Conservation (phyloP, 1,284 basidiomycete species). For the Ceratobasidium sp. region DNA sequence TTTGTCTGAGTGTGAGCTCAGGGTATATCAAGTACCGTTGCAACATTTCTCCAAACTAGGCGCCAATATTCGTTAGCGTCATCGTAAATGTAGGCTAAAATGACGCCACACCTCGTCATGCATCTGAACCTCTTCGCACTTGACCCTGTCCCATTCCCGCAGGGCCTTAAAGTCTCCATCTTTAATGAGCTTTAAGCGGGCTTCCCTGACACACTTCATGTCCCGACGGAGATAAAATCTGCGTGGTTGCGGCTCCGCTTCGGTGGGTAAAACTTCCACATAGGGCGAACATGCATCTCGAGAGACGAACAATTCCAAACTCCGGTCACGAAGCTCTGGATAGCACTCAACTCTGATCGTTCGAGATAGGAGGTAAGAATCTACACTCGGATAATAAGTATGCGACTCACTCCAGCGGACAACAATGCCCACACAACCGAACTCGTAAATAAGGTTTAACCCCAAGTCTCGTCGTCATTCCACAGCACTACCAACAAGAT, state of each 20-base stretch:
- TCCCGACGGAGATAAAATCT: conserved; percentile 10
- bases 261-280: not conserved
- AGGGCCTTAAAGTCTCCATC: not conserved
- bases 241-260: not conserved
- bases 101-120: not conserved
- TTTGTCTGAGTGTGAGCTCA: no score
- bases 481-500: not conserved
- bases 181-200: not conserved
- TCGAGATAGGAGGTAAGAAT: not conserved
- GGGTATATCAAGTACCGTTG: no score
- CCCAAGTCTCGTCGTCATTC: not conserved
- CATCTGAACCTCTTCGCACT: not conserved
- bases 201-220: not conserved
- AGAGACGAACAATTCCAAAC: not conserved
- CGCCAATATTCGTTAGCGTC: no score
- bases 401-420: not conserved
- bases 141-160: not conserved
- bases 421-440: not conserved
- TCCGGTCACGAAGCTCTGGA: not conserved
- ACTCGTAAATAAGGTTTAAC: conserved; percentile 9
- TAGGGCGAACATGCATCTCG: conserved; percentile 12
- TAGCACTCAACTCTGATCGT: not conserved
- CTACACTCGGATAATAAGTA: no score
- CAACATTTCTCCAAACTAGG: no score
- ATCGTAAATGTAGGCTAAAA: no score